phyloP scores from a whole-genome alignment of 2,329 filamentous ascomycete genomes.

The Penicillium fuscoglaucum region DNA sequence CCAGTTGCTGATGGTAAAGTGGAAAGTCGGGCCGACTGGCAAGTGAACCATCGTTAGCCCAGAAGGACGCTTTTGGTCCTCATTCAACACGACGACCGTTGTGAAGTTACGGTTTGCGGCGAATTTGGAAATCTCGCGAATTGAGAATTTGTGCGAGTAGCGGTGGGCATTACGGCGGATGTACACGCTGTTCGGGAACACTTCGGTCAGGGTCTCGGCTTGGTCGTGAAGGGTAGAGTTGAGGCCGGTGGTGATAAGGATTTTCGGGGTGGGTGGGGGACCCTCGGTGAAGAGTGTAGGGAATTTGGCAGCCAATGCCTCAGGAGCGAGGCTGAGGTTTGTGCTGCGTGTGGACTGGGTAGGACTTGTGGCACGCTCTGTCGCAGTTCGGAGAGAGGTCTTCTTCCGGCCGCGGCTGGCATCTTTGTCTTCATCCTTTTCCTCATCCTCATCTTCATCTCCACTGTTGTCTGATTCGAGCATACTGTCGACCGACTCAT shows the following conservation, averaged over 20 bases:
- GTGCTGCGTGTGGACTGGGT: conserved; percentile 58
- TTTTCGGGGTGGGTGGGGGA: conserved; percentile 67
- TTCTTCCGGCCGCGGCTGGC: conserved; percentile 35
- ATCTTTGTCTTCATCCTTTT: conserved; percentile 48
- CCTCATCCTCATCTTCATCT: conserved; percentile 45
- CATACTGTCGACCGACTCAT: conserved; percentile 73
- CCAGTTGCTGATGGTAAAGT: conserved; percentile 90
- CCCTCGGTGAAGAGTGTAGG: conserved; percentile 57
- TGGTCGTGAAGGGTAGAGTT: conserved; percentile 85
- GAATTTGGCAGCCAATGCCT: conserved; percentile 62
- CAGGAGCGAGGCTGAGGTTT: conserved; percentile 61
- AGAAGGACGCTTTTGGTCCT: conserved; percentile 82
- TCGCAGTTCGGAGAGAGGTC: conserved; percentile 41
- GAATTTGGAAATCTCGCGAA: conserved; percentile 86
- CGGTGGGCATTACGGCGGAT: conserved; percentile 81
- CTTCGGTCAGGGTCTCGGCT: conserved; percentile 71
- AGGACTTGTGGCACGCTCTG: conserved; percentile 56
- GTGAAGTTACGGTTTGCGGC: conserved; percentile 81
- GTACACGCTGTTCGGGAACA: conserved; percentile 81
- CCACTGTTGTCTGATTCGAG: conserved; percentile 57
- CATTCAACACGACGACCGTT: conserved; percentile 78
- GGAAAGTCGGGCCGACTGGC: conserved; percentile 83
- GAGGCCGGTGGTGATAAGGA: conserved; percentile 87
- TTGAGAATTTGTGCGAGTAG: conserved; percentile 85
- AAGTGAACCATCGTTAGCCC: conserved; percentile 83